Evolutionary conservation across 1,284 basidiomycete genomes (phyloP), one percentile per base, ranked within the genome.

Genomic region (Vanrija humicola): DNA sequence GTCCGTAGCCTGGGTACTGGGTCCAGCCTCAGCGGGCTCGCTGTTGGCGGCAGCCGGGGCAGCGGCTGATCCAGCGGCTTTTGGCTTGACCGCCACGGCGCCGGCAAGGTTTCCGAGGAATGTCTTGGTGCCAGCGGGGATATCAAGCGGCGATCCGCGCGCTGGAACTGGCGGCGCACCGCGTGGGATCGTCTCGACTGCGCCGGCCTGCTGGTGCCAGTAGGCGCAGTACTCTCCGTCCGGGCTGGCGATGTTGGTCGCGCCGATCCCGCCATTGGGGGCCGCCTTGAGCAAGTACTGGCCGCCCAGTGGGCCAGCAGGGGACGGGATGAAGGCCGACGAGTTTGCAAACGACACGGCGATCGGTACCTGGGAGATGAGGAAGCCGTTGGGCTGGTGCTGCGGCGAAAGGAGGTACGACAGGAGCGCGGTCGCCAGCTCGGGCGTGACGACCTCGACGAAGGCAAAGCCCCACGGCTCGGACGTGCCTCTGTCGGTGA

Each of bases 401-500:
- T 86, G 83, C 3, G 88, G 82, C 21, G 88, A 88, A 84, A 92
- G 88, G 6, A 84, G 86, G 38, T 85, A 84, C 5, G 86, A 88
- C 7, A 95, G 79, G 15, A 91, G 84, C 1, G 83, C 79, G 3
- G 86, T 81, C 0, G 77, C 77, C 8, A 50, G 88, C 86, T 87
- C 83, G 7, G 86, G 75, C 61, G 92, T 89, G 28, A 88, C 79
- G 65, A 95, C 89, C 69, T 96, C 90, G 14, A 94, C 88, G 69
- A 97, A 97, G 0, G 88, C 86, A 72, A 92, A 94, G 15, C 93
- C 89, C 82, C 90, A 92, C 68, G 89, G 90, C 2, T 85, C 84
- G 78, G 86, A 81, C 0, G 88, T 88, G 8, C 83, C 81, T 68
- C 88, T 86, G 75, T 96, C 91, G 72, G 90, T 89, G 73, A 94